phyloP scores from a whole-genome alignment of 257 asterid species.

The Lithospermum erythrorhizon region DNA sequence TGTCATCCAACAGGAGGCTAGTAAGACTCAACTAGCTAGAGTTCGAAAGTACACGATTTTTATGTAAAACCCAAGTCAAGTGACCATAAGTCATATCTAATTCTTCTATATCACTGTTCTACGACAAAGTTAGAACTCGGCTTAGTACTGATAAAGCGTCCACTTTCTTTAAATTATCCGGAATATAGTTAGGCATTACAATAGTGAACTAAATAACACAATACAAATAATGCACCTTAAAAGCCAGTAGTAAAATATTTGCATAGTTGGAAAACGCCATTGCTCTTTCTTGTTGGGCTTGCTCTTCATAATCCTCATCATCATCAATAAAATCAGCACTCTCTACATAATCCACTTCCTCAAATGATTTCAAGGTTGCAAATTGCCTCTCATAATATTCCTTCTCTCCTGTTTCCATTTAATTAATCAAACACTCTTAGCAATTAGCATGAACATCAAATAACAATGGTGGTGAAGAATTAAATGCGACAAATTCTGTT shows the following conservation, averaged over 20 bases:
- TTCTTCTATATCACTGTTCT: no score
- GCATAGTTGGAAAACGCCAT: constrained; percentile 82
- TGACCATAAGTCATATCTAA: no score
- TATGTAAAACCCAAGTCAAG: no score
- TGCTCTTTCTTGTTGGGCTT: constrained; percentile 64
- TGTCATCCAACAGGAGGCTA: no score
- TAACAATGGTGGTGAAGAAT: constrained; percentile 1
- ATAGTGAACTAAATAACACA: neutral
- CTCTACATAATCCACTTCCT: constrained; percentile 49
- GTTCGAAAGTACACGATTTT: no score
- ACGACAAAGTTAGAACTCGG: neutral
- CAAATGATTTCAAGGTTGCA: constrained; percentile 66
- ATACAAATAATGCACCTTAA: constrained; percentile 42
- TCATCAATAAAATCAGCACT: constrained; percentile 37
- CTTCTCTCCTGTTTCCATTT: constrained; percentile 43
- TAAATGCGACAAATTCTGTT: neutral
- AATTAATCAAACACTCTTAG: neutral
- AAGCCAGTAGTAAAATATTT: constrained; percentile 51
- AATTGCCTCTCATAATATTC: constrained; percentile 75
- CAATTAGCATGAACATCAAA: neutral
- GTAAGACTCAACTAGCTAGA: no score
- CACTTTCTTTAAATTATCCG: neutral
- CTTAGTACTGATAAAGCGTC: neutral
- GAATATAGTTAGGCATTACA: neutral
- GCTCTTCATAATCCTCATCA: constrained; percentile 48